Percentiles rank a stretch among this genome's conserved stretches.
These are phyloP conservation scores for Discostella pseudostelligera DNA, from an alignment of 108 stramenopile genomes.

Conservation along the genomic window DNA sequence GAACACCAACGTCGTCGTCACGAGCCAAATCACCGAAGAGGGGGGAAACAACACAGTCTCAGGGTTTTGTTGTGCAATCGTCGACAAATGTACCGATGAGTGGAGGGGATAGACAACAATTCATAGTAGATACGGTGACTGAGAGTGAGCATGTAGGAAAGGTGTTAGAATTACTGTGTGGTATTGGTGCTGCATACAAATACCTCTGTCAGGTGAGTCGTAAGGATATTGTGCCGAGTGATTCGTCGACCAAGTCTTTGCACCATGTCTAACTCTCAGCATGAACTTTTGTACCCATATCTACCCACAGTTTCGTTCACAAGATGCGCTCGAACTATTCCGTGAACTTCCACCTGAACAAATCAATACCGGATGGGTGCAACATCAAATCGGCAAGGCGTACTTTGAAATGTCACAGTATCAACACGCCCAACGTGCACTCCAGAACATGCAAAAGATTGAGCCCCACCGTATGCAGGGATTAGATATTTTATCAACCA, in stretches of 20 bases:
- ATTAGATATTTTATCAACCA: slow-evolving; percentile 89
- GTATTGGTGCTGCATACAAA: slow-evolving; percentile 64
- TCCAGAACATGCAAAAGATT: slow-evolving; percentile 81
- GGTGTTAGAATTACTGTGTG: slow-evolving; percentile 58
- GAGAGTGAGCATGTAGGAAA: slow-evolving; percentile 28
- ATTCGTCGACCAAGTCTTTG: background rate
- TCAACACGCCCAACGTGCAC: slow-evolving; percentile 70
- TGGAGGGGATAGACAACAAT: background rate
- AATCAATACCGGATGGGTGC: slow-evolving; percentile 91
- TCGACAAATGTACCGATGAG: background rate
- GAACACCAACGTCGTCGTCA: background rate
- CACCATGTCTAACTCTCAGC: background rate
- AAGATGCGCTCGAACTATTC: slow-evolving; percentile 80
- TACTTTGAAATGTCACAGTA: slow-evolving; percentile 97
- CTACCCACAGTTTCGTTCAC: slow-evolving; percentile 57
- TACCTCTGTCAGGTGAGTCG: slow-evolving; percentile 58
- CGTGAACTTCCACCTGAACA: slow-evolving; percentile 73
- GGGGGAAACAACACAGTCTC: slow-evolving; percentile 2
- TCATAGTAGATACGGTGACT: slow-evolving; percentile 18
- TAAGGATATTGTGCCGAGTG: background rate
- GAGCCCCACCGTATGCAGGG: slow-evolving; percentile 94
- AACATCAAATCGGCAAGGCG: slow-evolving; percentile 89
- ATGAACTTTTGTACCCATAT: background rate
- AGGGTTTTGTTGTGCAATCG: background rate
- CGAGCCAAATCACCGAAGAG: slow-evolving; percentile 21